Conservation (phyloP, 805 yeast species). For the Saccharomycopsis fodiens region DNA sequence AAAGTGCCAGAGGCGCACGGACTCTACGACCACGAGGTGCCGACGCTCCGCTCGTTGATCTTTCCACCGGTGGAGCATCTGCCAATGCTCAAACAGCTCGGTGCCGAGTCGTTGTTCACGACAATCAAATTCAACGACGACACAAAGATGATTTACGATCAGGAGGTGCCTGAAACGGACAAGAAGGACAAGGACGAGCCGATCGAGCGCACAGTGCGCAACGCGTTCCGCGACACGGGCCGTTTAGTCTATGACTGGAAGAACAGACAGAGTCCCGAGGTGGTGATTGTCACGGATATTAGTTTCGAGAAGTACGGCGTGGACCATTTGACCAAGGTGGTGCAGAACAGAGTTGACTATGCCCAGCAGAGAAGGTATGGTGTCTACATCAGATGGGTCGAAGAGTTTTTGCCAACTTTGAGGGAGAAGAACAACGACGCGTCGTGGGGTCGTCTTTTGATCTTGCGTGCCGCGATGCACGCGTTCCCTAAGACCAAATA, state of each 20-base stretch:
- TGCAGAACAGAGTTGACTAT: slow-evolving; percentile 83
- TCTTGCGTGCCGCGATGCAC: slow-evolving; percentile 81
- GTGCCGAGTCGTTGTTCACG: slow-evolving; percentile 41
- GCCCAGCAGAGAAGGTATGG: slow-evolving; percentile 80
- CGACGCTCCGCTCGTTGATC: slow-evolving; percentile 45
- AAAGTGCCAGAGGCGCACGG: slow-evolving; percentile 35
- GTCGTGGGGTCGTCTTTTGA: slow-evolving; percentile 56
- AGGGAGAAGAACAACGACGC: slow-evolving; percentile 39
- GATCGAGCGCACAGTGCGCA: slow-evolving; percentile 38
- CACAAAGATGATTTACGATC: slow-evolving; percentile 13
- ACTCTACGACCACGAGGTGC: slow-evolving; percentile 36
- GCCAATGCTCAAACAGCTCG: slow-evolving; percentile 48
- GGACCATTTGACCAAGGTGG: slow-evolving; percentile 55
- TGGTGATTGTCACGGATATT: slow-evolving; percentile 70
- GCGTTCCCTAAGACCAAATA: slow-evolving; percentile 89
- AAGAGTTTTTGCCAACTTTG: slow-evolving; percentile 67
- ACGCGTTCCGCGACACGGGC: slow-evolving; percentile 58
- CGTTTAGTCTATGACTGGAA: slow-evolving; percentile 41
- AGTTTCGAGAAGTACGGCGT: slow-evolving; percentile 63
- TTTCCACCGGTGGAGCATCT: slow-evolving; percentile 76
- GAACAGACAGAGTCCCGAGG: slow-evolving; percentile 42
- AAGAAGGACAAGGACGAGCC: slow-evolving; percentile 8
- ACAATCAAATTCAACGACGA: slow-evolving; percentile 22
- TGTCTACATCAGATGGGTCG: slow-evolving; percentile 73
- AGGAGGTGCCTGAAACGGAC: slow-evolving; percentile 9